These are phyloP conservation scores for Pelargonium fulgidum DNA, from an alignment of 441 rosid genomes.

Conservation along the genomic window DNA sequence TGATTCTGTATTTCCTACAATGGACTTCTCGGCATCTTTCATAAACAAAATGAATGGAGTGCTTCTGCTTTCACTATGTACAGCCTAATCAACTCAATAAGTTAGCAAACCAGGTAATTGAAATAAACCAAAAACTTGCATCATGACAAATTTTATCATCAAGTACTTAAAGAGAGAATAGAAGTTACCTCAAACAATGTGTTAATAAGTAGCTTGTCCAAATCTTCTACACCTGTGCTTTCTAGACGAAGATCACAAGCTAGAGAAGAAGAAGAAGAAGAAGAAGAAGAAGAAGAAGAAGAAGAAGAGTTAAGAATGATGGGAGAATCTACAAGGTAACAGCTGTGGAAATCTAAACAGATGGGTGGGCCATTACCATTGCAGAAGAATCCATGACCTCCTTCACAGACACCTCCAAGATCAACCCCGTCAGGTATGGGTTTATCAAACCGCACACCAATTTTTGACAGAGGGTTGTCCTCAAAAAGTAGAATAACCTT, in stretches of 20 bases:
- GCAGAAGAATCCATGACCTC: conserved; percentile 88
- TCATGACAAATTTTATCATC: not conserved
- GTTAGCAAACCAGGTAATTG: conserved; percentile 2
- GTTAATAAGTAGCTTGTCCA: conserved; percentile 69
- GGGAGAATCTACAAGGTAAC: not conserved
- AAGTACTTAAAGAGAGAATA: conserved; percentile 12
- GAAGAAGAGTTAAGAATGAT: not conserved
- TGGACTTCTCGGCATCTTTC: conserved; percentile 87
- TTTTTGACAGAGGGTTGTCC: conserved; percentile 77
- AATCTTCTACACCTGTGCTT: conserved; percentile 67
- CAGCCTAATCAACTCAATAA: conserved; percentile 43
- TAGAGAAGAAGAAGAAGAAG: conserved; percentile 24
- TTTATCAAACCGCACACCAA: conserved; percentile 93
- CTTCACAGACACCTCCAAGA: conserved; percentile 94
- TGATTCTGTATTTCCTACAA: conserved; percentile 73
- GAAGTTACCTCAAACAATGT: conserved; percentile 77
- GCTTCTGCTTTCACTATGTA: conserved; percentile 56
- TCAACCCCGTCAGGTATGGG: conserved; percentile 81
- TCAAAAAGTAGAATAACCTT: conserved; percentile 87
- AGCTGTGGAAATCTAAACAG: conserved; percentile 1
- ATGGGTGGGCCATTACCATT: conserved; percentile 41
- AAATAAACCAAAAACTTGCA: conserved; percentile 15
- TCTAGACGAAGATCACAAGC: conserved; percentile 83
- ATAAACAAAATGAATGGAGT: conserved; percentile 71
- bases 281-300: conserved; percentile 10